Percentiles rank a stretch among this genome's conserved stretches.
These are phyloP conservation scores for Aspergillus nomiae DNA, from an alignment of 2,329 filamentous ascomycete species.

Conservation along the genomic window DNA sequence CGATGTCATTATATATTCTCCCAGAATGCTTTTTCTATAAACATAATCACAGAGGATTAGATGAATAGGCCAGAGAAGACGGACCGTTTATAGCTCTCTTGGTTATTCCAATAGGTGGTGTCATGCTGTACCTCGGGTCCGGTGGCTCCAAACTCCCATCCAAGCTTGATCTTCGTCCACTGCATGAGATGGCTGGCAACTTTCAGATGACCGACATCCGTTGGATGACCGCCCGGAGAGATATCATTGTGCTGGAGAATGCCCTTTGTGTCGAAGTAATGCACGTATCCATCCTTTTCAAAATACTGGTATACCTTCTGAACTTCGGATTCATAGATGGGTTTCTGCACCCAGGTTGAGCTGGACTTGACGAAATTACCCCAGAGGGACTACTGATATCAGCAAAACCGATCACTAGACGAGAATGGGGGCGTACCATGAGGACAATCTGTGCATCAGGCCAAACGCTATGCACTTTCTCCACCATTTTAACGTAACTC, in stretches of 20 bases:
- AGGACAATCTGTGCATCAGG: conserved; percentile 46
- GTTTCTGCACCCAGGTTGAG: conserved; percentile 52
- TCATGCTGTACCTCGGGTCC: conserved; percentile 54
- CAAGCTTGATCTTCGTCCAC: conserved; percentile 58
- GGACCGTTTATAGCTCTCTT: conserved; percentile 39
- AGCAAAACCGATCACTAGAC: not conserved
- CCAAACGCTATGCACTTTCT: conserved; percentile 42
- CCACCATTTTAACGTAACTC: conserved; percentile 44
- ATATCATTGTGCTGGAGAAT: conserved; percentile 65
- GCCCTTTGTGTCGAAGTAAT: conserved; percentile 61
- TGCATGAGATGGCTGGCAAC: conserved; percentile 61
- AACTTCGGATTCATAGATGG: conserved; percentile 54
- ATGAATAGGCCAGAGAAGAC: not conserved
- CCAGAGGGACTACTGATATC: conserved; percentile 50
- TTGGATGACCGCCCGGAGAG: conserved; percentile 59
- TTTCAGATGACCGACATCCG: conserved; percentile 63
- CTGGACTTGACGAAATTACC: conserved; percentile 54
- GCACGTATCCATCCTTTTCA: conserved; percentile 3
- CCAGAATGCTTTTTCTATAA: not conserved
- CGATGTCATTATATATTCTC: not conserved
- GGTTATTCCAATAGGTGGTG: conserved; percentile 58
- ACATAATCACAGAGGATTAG: not conserved
- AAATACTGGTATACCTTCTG: conserved; percentile 33
- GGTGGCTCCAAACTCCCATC: conserved; percentile 57
- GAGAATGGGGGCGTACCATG: conserved; percentile 27